phyloP scores from a whole-genome alignment of 345 rosid genomes.

The Rhodamnia argentea region DNA sequence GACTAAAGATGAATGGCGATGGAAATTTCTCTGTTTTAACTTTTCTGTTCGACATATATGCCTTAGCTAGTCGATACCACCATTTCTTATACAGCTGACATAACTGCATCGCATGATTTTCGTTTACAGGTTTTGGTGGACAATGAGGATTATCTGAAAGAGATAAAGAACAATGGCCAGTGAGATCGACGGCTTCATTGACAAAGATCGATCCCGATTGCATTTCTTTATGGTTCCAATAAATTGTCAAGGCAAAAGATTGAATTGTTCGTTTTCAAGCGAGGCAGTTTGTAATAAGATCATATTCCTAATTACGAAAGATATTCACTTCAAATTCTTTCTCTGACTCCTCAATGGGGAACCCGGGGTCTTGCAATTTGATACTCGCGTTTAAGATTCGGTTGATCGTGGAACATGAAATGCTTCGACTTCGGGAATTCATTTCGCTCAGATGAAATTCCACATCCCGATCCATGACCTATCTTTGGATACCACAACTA shows the following conservation, averaged over 20 bases:
- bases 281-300: background rate
- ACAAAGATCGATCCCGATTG: background rate
- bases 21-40: background rate
- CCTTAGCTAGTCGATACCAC: background rate
- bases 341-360: background rate
- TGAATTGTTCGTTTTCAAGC: background rate
- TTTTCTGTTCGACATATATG: background rate
- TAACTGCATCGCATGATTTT: background rate
- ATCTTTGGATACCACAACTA: background rate
- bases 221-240: background rate
- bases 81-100: background rate
- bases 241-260: background rate
- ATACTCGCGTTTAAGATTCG: background rate
- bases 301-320: background rate
- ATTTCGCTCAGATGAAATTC: background rate
- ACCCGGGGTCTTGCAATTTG: background rate
- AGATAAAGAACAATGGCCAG: conserved; percentile 1
- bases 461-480: background rate
- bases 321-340: background rate
- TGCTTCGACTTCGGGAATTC: background rate
- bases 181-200: background rate
- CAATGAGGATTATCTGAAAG: conserved; percentile 28
- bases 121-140: conserved; percentile 29
- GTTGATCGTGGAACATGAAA: background rate
- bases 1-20: background rate